A percentile compares a stretch with the other conserved stretches of the same genome.
Conservation (phyloP, 371 early-diverging fungal species). For the Paramicrosporidium saccamoebae region DNA sequence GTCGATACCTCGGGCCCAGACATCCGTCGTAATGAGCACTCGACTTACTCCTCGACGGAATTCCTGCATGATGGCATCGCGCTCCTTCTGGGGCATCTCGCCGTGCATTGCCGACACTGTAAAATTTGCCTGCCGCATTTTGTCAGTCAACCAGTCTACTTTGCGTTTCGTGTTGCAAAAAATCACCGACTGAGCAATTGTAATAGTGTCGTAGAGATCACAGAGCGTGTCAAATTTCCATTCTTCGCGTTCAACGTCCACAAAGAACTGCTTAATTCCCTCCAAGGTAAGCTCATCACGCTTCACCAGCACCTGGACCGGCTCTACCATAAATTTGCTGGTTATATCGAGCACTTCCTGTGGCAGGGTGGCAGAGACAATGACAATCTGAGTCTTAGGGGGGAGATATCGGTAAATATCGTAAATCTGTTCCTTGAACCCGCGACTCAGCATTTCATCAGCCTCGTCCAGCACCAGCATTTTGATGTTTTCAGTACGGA, state of each 20-base stretch:
- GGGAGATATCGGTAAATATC: constrained; percentile 60
- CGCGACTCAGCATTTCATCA: constrained; percentile 76
- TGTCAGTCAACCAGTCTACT: constrained; percentile 61
- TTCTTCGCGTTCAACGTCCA: constrained; percentile 60
- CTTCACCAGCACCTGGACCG: constrained; percentile 74
- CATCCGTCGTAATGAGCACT: constrained; percentile 90
- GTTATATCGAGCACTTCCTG: constrained; percentile 64
- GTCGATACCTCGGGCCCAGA: constrained; percentile 96
- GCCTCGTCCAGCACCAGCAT: constrained; percentile 90
- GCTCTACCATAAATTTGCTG: constrained; percentile 63
- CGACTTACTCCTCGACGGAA: constrained; percentile 79
- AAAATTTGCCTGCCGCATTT: constrained; percentile 44
- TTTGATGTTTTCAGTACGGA: constrained; percentile 37
- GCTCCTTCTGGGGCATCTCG: constrained; percentile 81
- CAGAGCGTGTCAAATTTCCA: constrained; percentile 64
- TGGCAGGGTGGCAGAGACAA: constrained; percentile 75
- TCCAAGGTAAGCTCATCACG: constrained; percentile 82
- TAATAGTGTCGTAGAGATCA: constrained; percentile 65
- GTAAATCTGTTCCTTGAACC: constrained; percentile 81
- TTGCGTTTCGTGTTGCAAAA: constrained; percentile 82
- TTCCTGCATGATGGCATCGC: constrained; percentile 86
- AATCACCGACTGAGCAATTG: constrained; percentile 78
- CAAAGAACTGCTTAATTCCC: constrained; percentile 78
- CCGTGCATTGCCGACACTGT: constrained; percentile 85
- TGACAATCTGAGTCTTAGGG: constrained; percentile 43